phyloP scores from a whole-genome alignment of 2,329 filamentous ascomycete genomes.

The Aspergillus intermedius region DNA sequence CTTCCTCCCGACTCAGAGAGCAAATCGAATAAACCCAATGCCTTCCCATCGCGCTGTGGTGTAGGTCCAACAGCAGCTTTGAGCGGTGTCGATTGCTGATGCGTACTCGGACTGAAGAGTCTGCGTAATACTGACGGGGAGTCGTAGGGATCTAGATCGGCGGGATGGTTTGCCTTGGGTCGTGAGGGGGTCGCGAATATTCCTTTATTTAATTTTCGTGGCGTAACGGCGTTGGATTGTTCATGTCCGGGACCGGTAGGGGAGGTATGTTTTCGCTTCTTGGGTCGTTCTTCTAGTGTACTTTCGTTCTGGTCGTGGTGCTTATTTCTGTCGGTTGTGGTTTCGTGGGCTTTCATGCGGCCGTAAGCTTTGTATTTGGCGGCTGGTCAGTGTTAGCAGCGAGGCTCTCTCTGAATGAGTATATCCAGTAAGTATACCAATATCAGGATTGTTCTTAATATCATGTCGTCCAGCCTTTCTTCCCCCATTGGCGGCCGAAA shows the following conservation, averaged over 20 bases:
- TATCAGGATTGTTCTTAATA: conserved; percentile 41
- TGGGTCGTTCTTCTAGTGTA: conserved; percentile 15
- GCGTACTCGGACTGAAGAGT: conserved; percentile 32
- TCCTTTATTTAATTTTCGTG: conserved; percentile 28
- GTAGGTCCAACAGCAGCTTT: conserved; percentile 42
- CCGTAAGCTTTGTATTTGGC: conserved; percentile 45
- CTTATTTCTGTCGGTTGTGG: conserved; percentile 14
- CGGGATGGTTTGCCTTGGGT: conserved; percentile 28
- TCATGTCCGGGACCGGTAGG: conserved; percentile 17
- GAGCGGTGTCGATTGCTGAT: conserved; percentile 27
- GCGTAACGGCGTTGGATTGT: conserved; percentile 20
- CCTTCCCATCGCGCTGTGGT: conserved; percentile 43
- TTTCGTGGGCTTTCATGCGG: conserved; percentile 33
- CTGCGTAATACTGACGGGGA: conserved; percentile 34
- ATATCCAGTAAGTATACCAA: conserved; percentile 26
- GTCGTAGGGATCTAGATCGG: conserved; percentile 40
- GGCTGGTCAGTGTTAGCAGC: conserved; percentile 20
- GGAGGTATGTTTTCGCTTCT: conserved; percentile 29
- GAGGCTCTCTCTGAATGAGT: background rate
- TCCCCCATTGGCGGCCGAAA: conserved; percentile 37
- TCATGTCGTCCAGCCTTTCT: conserved; percentile 41
- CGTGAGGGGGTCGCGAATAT: conserved; percentile 29
- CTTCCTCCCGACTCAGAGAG: conserved; percentile 37
- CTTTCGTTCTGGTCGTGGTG: conserved; percentile 7
- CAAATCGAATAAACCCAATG: conserved; percentile 43